phyloP scores from a whole-genome alignment of 805 yeast genomes.

The Lipomyces sp. region DNA sequence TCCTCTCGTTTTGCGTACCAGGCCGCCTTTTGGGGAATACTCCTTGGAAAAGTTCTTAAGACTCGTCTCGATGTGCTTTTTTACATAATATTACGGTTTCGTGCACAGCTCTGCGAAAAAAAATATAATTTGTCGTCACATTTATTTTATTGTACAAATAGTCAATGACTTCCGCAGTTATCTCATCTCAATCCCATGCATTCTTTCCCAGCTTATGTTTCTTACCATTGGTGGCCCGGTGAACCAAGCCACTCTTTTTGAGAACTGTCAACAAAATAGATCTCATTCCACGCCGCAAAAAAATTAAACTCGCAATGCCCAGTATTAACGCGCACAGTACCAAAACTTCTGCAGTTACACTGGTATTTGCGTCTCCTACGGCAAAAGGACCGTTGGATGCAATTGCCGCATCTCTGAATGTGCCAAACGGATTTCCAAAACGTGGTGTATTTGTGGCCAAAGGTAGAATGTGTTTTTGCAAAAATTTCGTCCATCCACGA shows the following conservation, averaged over 20 bases:
- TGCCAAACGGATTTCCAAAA: neutral
- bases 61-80: too few species aligned
- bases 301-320: neutral
- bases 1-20: too few species aligned
- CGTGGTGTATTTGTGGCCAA: slow-evolving; percentile 9
- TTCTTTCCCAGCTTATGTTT: neutral
- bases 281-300: slow-evolving; percentile 2
- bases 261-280: neutral
- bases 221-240: neutral
- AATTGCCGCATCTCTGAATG: slow-evolving; percentile 1
- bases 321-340: neutral
- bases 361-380: neutral
- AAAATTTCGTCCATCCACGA: slow-evolving; percentile 5
- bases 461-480: slow-evolving; percentile 13
- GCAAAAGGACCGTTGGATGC: neutral
- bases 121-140: too few species aligned
- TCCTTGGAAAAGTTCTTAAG: too few species aligned
- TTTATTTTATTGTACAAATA: neutral
- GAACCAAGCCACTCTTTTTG: neutral
- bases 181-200: neutral
- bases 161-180: neutral
- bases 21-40: too few species aligned
- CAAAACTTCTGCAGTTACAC: neutral
- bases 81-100: too few species aligned
- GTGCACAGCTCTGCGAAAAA: too few species aligned